Percentiles rank a stretch among this genome's conserved stretches.
These are phyloP conservation scores for Carex littledalei DNA, from an alignment of 176 grass and related monocot genomes.

Conservation along the genomic window DNA sequence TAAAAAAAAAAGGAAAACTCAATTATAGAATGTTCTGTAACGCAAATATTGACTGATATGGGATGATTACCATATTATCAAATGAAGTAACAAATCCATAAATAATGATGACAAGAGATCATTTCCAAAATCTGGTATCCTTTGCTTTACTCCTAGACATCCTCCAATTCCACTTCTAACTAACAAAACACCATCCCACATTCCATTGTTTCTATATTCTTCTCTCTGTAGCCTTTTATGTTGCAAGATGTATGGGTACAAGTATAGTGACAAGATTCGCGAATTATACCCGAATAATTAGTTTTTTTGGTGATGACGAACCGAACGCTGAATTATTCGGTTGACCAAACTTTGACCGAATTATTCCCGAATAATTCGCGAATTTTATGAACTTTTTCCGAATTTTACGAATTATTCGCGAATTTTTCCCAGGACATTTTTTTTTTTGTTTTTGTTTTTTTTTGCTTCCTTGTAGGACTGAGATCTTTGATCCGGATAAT, in stretches of 20 bases:
- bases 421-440: too few species aligned
- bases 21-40: background rate
- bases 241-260: background rate
- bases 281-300: too few species aligned
- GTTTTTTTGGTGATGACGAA: too few species aligned
- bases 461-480: too few species aligned
- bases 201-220: background rate
- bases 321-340: too few species aligned
- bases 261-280: too few species aligned
- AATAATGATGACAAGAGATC: slow-evolving; percentile 57
- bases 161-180: slow-evolving; percentile 8
- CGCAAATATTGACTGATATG: background rate
- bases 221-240: background rate
- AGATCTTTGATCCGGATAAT: too few species aligned
- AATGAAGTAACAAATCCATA: slow-evolving; percentile 31
- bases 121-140: slow-evolving; percentile 48
- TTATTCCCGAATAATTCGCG: too few species aligned
- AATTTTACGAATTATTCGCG: too few species aligned
- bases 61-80: background rate
- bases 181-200: slow-evolving; percentile 12
- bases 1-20: background rate
- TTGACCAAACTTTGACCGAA: too few species aligned
- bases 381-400: too few species aligned
- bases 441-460: too few species aligned
- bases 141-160: slow-evolving; percentile 64